Evolutionary conservation across 192 early-diverging fungal genomes (phyloP).

Genomic region (Podila clonocystis): DNA sequence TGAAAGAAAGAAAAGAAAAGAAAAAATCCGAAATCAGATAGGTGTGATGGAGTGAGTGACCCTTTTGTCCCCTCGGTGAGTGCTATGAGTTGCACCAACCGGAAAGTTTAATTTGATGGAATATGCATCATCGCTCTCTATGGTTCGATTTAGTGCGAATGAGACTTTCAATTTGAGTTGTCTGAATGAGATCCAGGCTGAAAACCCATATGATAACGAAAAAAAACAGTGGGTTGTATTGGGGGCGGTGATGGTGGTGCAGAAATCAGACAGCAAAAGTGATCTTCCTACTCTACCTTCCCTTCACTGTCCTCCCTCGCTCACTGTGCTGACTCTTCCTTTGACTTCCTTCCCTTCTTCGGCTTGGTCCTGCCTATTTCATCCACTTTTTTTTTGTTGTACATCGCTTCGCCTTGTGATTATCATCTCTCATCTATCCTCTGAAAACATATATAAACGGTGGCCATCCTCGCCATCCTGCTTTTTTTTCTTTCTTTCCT

Average conservation of each 20-base stretch:
- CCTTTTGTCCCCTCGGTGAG: not conserved
- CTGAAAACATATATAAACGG: conserved; percentile 39
- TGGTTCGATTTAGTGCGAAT: not conserved
- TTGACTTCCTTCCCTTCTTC: not conserved
- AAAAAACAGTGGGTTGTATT: not conserved
- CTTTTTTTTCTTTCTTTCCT: conserved; percentile 4
- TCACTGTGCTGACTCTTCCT: not conserved
- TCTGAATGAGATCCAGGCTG: not conserved
- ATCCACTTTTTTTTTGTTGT: not conserved
- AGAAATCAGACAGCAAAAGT: not conserved
- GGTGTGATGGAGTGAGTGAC: not conserved
- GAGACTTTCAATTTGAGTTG: not conserved
- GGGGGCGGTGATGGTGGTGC: not conserved
- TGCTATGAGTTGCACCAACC: conserved; percentile 1
- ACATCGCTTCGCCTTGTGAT: not conserved
- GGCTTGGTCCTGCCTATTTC: conserved; percentile 5
- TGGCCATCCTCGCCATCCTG: conserved; percentile 16
- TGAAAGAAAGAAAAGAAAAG: too few species aligned
- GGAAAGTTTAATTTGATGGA: conserved; percentile 2
- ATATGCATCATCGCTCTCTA: not conserved
- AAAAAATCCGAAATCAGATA: too few species aligned
- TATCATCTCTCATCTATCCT: conserved; percentile 4
- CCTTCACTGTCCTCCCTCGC: not conserved
- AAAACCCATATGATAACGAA: not conserved
- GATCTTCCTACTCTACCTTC: not conserved